phyloP scores from a whole-genome alignment of 352 stramenopile species.

The Nothophytophthora sp. region DNA sequence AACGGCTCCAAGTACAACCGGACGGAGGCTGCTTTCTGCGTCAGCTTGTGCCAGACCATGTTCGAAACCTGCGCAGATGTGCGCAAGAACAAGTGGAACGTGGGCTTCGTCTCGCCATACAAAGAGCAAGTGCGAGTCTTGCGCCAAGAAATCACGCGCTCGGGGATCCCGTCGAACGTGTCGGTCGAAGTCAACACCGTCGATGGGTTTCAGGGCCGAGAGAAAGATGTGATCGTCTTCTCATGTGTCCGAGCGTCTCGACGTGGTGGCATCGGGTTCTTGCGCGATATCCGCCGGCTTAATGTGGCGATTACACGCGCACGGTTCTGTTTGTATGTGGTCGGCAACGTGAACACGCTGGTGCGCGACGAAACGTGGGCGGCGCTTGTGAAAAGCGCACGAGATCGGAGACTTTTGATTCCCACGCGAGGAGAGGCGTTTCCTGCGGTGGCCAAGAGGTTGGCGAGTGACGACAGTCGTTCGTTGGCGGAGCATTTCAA shows the following conservation, averaged over 20 bases:
- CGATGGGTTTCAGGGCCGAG: slow-evolving; percentile 99
- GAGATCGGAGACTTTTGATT: slow-evolving; percentile 69
- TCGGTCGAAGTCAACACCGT: slow-evolving; percentile 99
- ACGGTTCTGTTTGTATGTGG: slow-evolving; percentile 98
- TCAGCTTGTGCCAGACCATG: slow-evolving; percentile 98
- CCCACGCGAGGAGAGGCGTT: slow-evolving; percentile 43
- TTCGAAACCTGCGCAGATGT: slow-evolving; percentile 97
- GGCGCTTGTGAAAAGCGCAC: slow-evolving; percentile 72
- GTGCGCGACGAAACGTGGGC: slow-evolving; percentile 85
- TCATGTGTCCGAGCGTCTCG: slow-evolving; percentile 99
- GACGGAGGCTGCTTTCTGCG: slow-evolving; percentile 97
- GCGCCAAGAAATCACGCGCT: slow-evolving; percentile 92
- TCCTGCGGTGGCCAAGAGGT: slow-evolving; percentile 33
- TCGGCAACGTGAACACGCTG: slow-evolving; percentile 98
- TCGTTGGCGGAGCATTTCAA: slow-evolving; percentile 57
- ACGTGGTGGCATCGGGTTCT: slow-evolving; percentile 98
- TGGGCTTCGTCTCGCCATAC: slow-evolving; percentile 98
- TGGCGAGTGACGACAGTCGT: slow-evolving; percentile 42
- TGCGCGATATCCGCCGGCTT: slow-evolving; percentile 97
- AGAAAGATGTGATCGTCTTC: slow-evolving; percentile 99
- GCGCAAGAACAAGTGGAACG: slow-evolving; percentile 90
- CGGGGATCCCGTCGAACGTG: slow-evolving; percentile 97
- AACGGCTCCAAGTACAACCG: slow-evolving; percentile 99
- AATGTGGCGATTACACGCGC: slow-evolving; percentile 99
- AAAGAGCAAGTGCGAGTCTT: slow-evolving; percentile 98